A percentile compares a stretch with the other conserved stretches of the same genome.
Conservation (phyloP, 2,329 filamentous ascomycete genomes). For the Chaetomiaceae sp. region DNA sequence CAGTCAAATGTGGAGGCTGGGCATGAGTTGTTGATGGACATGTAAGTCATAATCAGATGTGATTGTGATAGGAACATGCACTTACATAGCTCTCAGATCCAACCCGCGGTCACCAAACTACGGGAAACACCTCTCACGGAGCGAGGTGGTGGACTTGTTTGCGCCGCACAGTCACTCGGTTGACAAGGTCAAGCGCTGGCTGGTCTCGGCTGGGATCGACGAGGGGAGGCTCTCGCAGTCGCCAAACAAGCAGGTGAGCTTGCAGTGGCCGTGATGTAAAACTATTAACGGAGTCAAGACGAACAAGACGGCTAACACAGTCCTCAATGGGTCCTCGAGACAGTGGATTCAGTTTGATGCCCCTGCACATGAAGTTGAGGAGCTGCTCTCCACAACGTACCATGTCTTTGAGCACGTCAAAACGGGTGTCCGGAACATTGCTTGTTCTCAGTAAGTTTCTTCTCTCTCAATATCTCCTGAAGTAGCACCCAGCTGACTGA, state of each 20-base stretch:
- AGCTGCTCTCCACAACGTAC: conserved; percentile 38
- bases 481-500: background rate
- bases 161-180: conserved; percentile 34
- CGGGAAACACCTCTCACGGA: conserved; percentile 36
- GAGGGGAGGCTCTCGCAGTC: conserved; percentile 23
- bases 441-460: conserved; percentile 21
- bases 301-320: background rate
- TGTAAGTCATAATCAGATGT: conserved; percentile 22
- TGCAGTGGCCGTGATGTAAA: background rate
- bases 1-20: conserved; percentile 32
- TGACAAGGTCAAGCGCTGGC: conserved; percentile 36
- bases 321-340: background rate
- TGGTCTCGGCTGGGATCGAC: conserved; percentile 25
- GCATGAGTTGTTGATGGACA: conserved; percentile 31
- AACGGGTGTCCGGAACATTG: conserved; percentile 30
- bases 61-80: background rate
- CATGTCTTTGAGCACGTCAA: conserved; percentile 38
- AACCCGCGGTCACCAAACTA: conserved; percentile 35
- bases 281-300: background rate
- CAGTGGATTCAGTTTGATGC: conserved; percentile 43
- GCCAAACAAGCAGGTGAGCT: conserved; percentile 24
- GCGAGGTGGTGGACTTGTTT: conserved; percentile 37
- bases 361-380: conserved; percentile 35
- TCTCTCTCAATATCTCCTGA: no score
- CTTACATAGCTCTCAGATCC: conserved; percentile 27